Conservation (phyloP, 2,329 filamentous ascomycete species). For the Penicillium griseofulvum region DNA sequence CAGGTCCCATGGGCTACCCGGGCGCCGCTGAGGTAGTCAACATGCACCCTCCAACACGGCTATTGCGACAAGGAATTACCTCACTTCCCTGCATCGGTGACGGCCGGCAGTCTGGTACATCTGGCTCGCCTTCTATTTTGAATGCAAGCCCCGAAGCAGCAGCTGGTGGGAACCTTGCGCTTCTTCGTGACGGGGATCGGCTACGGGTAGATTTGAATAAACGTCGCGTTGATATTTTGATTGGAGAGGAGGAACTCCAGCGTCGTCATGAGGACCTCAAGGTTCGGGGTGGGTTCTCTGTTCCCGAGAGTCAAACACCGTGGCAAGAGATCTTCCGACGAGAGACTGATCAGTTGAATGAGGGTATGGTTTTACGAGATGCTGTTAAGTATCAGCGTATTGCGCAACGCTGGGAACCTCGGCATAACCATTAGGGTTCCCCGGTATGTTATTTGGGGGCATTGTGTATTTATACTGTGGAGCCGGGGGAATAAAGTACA, state of each 20-base stretch:
- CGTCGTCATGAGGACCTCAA: not conserved
- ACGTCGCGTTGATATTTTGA: not conserved
- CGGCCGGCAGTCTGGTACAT: not conserved
- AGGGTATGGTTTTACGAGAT: slow-evolving; percentile 43
- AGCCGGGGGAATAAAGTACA: not conserved
- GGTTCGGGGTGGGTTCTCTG: slow-evolving; percentile 37
- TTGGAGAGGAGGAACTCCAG: not conserved
- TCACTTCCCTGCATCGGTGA: not conserved
- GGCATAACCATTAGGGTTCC: slow-evolving; percentile 44
- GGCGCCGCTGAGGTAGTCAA: not conserved
- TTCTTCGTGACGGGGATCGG: not conserved
- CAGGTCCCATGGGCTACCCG: not conserved
- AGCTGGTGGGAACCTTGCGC: not conserved
- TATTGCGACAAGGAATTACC: not conserved
- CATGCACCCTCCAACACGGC: not conserved
- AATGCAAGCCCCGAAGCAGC: not conserved
- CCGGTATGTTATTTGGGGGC: not conserved
- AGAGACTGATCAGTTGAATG: slow-evolving; percentile 44
- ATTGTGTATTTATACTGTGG: not conserved
- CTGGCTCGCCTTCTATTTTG: not conserved
- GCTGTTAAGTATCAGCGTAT: slow-evolving; percentile 46
- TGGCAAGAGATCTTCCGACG: slow-evolving; percentile 52
- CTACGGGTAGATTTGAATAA: not conserved
- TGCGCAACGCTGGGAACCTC: slow-evolving; percentile 41
- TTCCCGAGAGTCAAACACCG: slow-evolving; percentile 47